phyloP scores from a whole-genome alignment of 2,329 filamentous ascomycete genomes.

The Chaetomiaceae sp. region DNA sequence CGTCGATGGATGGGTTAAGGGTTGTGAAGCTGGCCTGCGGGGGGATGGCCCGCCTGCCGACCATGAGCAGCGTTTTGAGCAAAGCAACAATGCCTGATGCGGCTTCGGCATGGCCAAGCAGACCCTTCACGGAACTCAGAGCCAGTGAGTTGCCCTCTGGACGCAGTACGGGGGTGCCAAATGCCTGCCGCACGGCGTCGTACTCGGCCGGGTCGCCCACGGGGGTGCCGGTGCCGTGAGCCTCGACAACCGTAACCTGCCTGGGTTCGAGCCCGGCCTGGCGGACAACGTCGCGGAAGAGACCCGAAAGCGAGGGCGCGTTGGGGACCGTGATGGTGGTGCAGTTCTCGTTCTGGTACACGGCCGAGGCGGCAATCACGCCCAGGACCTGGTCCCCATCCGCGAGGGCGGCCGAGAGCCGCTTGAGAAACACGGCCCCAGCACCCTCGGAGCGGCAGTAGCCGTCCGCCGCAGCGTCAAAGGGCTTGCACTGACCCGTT shows the following conservation, averaged over 20 bases:
- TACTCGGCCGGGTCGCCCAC: conserved; percentile 30
- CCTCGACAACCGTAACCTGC: conserved; percentile 32
- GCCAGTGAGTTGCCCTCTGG: conserved; percentile 10
- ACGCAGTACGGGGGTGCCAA: neutral
- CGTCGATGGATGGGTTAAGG: conserved; percentile 25
- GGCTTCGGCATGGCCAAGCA: conserved; percentile 31
- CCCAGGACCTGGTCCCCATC: conserved; percentile 35
- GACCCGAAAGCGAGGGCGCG: conserved; percentile 23
- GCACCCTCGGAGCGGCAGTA: conserved; percentile 50
- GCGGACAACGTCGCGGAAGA: conserved; percentile 21
- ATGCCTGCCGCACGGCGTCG: neutral
- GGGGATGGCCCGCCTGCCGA: conserved; percentile 25
- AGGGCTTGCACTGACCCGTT: conserved; percentile 11
- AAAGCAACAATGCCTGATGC: conserved; percentile 27
- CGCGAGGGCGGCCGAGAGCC: conserved; percentile 39
- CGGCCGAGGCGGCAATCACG: conserved; percentile 29
- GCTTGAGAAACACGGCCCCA: conserved; percentile 45
- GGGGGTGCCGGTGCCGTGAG: conserved; percentile 34
- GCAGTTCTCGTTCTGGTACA: conserved; percentile 27
- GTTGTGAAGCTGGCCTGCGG: conserved; percentile 30
- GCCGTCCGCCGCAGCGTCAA: conserved; percentile 35
- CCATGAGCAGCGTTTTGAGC: conserved; percentile 31
- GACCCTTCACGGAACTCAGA: conserved; percentile 31
- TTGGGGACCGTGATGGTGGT: conserved; percentile 25
- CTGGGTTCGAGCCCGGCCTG: neutral